Base-by-base conservation (phyloP, 2,329 filamentous ascomycete species). In the Penicillium sp. region DNA sequence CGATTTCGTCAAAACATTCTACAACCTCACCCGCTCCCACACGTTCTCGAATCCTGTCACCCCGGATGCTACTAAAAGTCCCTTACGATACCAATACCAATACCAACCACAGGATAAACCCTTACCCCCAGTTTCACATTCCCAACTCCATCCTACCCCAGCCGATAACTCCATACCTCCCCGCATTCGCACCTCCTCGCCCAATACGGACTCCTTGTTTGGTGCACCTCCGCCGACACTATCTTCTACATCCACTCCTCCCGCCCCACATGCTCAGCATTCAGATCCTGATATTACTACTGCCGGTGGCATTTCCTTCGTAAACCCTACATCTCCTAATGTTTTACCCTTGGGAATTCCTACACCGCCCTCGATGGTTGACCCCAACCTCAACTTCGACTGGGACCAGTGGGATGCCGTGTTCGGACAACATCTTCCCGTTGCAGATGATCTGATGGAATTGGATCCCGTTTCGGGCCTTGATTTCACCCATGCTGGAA, bases 341-440 rank as follows among this genome's bases (percentile, higher is more conserved):
- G 41, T 40, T 10, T 59, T 62, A 6, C 52, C 61, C 25, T 52
- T 62, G 21, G 58, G 60, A 12, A 65, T 66, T 25, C 69, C 71
- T 27, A 76, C 73, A 13, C 73, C 71, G 0, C 70, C 72, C 1
- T 74, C 71, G 2, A 71, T 75, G 69, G 64, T 75, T 9, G 75
- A 76, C 21, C 72, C 74, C 9, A 78, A 77, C 46, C 53, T 78
- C 21, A 74, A 77, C 54, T 80, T 80, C 62, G 78, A 80, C 64
- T 80, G 78, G 78, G 78, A 80, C 53, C 73, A 78, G 62, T 80
- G 78, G 78, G 78, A 80, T 52, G 75, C 77, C 7, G 77, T 80
- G 2, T 80, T 80, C 51, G 77, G 78, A 2, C 77, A 79, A 54
- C 77, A 79, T 58, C 65, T 78, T 13, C 75, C 75, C 15, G 74